Evolutionary conservation across 73 alveolate genomes (phyloP).

Genomic region (Breviolum minutum): DNA sequence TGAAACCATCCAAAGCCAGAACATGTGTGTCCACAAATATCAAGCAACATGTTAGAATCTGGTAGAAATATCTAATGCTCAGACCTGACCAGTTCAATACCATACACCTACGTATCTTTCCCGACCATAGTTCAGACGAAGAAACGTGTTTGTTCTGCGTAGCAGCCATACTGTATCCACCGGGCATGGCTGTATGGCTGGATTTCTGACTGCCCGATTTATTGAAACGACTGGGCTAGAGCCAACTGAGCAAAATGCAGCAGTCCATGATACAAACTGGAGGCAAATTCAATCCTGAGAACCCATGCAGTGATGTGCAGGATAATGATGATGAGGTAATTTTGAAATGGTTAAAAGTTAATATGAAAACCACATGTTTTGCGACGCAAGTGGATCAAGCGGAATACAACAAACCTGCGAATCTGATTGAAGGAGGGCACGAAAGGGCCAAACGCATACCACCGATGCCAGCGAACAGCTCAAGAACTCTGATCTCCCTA

Average conservation of each 20-base stretch:
- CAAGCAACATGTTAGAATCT: no score
- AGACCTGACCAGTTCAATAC: neutral
- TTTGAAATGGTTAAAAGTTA: no score
- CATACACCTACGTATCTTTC: no score
- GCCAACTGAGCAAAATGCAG: neutral
- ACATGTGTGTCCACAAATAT: no score
- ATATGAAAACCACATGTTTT: no score
- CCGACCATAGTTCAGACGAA: neutral
- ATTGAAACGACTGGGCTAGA: constrained; percentile 21
- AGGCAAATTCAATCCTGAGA: neutral
- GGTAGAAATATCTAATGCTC: neutral
- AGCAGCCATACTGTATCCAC: constrained; percentile 52
- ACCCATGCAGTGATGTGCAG: no score
- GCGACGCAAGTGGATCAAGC: no score
- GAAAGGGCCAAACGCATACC: constrained; percentile 90
- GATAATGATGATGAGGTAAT: no score
- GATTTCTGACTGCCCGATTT: constrained; percentile 1
- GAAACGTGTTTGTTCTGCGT: constrained; percentile 24
- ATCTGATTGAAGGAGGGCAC: constrained; percentile 3
- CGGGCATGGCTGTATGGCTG: constrained; percentile 62
- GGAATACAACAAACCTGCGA: no score
- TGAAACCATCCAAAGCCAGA: neutral
- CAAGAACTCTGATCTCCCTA: constrained; percentile 9
- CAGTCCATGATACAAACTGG: neutral
- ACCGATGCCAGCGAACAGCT: constrained; percentile 68